Percentiles rank a stretch among this genome's conserved stretches.
Conservation (phyloP, 768 basidiomycete species). For the Infundibulicybe gibba region DNA sequence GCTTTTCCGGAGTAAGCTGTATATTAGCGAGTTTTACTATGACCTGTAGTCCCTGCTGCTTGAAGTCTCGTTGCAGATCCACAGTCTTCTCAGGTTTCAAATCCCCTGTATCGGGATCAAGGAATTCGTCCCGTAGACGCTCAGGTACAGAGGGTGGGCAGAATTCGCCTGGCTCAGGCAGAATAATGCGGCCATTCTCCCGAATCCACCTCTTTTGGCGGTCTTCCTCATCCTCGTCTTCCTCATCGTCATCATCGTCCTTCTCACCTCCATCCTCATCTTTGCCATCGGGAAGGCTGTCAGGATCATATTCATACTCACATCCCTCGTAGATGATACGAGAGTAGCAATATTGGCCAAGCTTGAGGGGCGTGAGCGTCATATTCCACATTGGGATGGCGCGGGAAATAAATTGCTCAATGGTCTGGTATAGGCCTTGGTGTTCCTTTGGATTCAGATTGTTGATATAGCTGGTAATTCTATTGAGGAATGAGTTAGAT, state of each 20-base stretch:
- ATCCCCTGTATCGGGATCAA: neutral
- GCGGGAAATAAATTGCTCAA: no score
- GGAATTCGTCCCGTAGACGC: neutral
- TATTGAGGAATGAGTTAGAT: no score
- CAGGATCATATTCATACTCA: constrained; percentile 10
- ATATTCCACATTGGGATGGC: no score
- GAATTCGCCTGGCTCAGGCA: constrained; percentile 6
- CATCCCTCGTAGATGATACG: no score
- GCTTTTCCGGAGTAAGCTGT: no score
- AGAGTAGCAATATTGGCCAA: no score
- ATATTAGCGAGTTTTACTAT: no score
- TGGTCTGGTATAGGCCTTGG: constrained; percentile 5
- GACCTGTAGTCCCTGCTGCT: no score
- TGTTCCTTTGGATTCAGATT: constrained; percentile 1
- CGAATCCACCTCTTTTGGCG: constrained; percentile 6
- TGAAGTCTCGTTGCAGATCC: no score
- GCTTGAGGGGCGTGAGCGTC: no score
- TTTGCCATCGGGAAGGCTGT: constrained; percentile 4
- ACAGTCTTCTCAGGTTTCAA: no score
- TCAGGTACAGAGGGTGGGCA: constrained; percentile 1
- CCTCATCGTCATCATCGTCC: constrained; percentile 10
- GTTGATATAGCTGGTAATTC: no score
- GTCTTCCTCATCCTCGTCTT: constrained; percentile 5
- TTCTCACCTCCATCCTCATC: constrained; percentile 2
- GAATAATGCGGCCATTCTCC: neutral